Percentiles rank a stretch among this genome's conserved stretches.
Evolutionary conservation across 2,329 filamentous ascomycete genomes (phyloP).

Genomic region (Fusarium fracticaudum): DNA sequence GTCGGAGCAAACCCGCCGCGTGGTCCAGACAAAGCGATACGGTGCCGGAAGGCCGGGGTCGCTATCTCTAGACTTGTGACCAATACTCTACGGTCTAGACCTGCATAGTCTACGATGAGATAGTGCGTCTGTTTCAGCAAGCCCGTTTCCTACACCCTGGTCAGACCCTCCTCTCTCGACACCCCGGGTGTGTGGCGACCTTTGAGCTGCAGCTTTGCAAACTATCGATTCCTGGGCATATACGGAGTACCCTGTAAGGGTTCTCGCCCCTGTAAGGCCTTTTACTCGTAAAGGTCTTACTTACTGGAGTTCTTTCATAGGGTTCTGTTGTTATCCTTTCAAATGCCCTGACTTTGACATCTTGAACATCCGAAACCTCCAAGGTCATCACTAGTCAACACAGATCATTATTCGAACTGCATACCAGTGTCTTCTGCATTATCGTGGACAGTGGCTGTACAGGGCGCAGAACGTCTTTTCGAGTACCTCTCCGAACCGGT

Average conservation of each 20-base stretch:
- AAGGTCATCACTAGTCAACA: background rate
- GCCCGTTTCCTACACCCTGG: background rate
- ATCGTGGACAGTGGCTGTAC: background rate
- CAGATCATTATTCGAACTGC: too few relatives aligned
- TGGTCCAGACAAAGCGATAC: background rate
- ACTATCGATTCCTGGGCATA: background rate
- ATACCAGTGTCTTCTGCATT: background rate
- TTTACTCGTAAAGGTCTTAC: background rate
- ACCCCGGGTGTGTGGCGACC: background rate
- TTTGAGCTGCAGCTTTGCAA: background rate
- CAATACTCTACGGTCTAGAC: background rate
- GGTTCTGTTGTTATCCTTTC: rapidly evolving
- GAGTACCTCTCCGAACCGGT: background rate
- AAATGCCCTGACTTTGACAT: background rate
- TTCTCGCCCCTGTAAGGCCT: rapidly evolving
- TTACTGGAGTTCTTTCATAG: background rate
- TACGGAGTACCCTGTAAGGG: too few relatives aligned
- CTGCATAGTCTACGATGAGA: background rate
- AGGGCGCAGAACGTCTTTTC: background rate
- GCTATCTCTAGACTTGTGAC: background rate
- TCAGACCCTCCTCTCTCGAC: rapidly evolving
- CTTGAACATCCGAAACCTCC: background rate
- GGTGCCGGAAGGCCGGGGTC: rapidly evolving
- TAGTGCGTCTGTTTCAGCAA: background rate
- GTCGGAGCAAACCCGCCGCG: background rate